Conservation (phyloP, 164 flowering plant genomes). For the Umbellularia californica region DNA sequence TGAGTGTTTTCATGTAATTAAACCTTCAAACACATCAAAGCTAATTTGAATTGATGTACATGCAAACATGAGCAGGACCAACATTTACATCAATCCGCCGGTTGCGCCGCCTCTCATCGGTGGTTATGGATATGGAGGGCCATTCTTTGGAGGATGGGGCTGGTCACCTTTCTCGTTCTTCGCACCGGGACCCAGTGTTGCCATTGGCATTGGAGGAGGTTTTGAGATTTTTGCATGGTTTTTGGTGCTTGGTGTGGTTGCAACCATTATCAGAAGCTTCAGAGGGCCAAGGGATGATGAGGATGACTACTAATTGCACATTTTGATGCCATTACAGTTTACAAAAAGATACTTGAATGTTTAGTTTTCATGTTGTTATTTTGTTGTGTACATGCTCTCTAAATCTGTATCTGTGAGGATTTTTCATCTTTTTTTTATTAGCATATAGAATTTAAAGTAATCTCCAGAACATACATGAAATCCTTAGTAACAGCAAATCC, state of each 20-base stretch:
- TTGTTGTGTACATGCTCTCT: not conserved
- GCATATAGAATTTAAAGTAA: not conserved
- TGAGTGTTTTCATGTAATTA: no score
- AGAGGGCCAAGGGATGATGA: conserved; percentile 54
- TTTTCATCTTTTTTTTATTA: not conserved
- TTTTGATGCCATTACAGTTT: conserved; percentile 1
- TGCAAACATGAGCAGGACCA: conserved; percentile 55
- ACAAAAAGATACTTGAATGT: not conserved
- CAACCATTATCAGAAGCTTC: conserved; percentile 66
- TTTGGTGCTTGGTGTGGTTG: conserved; percentile 62
- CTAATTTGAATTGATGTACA: not conserved
- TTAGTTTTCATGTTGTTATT: not conserved
- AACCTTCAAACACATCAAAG: not conserved
- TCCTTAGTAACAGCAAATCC: not conserved
- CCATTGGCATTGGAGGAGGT: conserved; percentile 87
- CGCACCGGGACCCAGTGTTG: conserved; percentile 81
- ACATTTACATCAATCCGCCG: conserved; percentile 79
- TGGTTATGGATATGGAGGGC: conserved; percentile 81
- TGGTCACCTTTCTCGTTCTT: conserved; percentile 97
- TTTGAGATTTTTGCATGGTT: conserved; percentile 57
- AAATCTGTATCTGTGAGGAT: not conserved
- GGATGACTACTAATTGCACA: conserved; percentile 28
- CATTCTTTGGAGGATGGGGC: conserved; percentile 90
- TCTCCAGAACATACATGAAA: not conserved
- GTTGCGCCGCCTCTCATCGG: conserved; percentile 87